Evolutionary conservation across 164 flowering plant genomes (phyloP).

Genomic region (Cinnamomum chago): DNA sequence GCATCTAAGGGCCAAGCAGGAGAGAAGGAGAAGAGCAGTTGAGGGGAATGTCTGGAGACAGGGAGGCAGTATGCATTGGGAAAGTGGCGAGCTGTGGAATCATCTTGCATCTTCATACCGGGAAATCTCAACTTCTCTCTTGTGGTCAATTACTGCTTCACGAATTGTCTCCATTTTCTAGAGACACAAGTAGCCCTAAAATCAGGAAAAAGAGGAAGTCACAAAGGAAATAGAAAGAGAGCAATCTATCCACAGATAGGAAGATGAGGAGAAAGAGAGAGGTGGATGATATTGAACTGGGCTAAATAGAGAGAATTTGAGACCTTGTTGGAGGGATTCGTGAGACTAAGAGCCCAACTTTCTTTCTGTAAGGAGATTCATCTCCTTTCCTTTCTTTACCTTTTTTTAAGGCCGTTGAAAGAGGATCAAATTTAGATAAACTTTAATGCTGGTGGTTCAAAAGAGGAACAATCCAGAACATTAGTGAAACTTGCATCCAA

Average conservation of each 20-base stretch:
- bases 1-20: no score
- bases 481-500: no score
- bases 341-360: no score
- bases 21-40: no score
- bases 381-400: no score
- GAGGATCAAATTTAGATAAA: no score
- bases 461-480: no score
- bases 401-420: no score
- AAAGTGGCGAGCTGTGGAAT: conserved; percentile 69
- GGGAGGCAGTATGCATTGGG: conserved; percentile 54
- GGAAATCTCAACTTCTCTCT: conserved; percentile 69
- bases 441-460: no score
- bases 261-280: background rate
- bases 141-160: conserved; percentile 63
- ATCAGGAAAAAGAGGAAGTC: background rate
- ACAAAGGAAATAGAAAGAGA: background rate
- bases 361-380: no score
- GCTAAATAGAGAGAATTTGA: conserved; percentile 37
- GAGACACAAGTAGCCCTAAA: conserved; percentile 44
- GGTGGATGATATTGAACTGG: conserved; percentile 28
- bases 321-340: no score
- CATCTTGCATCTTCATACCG: conserved; percentile 88
- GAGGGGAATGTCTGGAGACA: no score
- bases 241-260: background rate
- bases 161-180: conserved; percentile 82